Conservation (phyloP, 192 early-diverging fungal genomes). For the Entomortierella chlamydospora region DNA sequence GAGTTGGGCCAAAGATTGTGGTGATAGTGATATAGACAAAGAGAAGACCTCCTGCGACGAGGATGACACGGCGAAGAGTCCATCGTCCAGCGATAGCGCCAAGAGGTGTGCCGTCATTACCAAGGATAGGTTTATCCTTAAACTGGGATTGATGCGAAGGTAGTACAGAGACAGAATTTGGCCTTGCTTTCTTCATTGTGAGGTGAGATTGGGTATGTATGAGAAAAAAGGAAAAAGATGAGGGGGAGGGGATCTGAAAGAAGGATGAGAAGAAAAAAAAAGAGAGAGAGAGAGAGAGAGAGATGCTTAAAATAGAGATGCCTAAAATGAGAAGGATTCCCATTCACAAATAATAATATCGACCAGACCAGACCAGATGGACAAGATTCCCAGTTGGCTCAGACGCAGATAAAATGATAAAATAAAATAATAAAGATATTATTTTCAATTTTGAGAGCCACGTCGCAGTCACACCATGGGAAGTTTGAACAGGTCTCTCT, state of each 20-base stretch:
- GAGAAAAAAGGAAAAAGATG: not conserved
- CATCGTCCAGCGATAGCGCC: not conserved
- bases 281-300: too few relatives aligned
- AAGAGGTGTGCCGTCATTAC: not conserved
- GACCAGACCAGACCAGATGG: too few relatives aligned
- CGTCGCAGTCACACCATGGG: too few relatives aligned
- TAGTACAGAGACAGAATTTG: conserved; percentile 40
- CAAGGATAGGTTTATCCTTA: conserved; percentile 48
- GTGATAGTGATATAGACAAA: conserved; percentile 50
- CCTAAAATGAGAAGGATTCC: too few relatives aligned
- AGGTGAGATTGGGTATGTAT: not conserved
- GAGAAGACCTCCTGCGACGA: conserved; percentile 33
- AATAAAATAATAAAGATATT: too few relatives aligned
- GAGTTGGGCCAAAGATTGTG: conserved; percentile 32
- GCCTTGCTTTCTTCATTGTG: conserved; percentile 48
- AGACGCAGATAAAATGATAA: too few relatives aligned
- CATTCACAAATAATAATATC: too few relatives aligned
- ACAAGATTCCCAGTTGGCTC: too few relatives aligned
- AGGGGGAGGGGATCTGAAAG: not conserved
- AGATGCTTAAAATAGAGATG: not conserved
- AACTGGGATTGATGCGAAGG: conserved; percentile 47
- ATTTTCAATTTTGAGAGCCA: too few relatives aligned
- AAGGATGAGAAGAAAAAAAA: not conserved
- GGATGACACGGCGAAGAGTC: conserved; percentile 38
- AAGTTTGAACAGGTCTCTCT: too few relatives aligned